Evolutionary conservation across 192 early-diverging fungal genomes (phyloP), one percentile per base, ranked within the genome.

Genomic region (Linnemannia elongata): DNA sequence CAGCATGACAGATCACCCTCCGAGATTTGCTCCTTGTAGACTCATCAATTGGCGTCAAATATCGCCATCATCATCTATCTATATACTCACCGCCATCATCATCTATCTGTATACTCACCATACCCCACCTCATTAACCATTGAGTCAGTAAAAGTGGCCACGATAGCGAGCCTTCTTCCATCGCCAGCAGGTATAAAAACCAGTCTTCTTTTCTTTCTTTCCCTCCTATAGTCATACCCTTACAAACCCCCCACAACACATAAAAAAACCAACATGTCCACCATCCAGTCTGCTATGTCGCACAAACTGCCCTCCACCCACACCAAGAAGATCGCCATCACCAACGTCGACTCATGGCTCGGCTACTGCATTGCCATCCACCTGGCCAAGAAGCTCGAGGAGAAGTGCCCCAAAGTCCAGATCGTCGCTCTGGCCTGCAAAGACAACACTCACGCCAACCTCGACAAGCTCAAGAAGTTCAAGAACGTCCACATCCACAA

Each of bases 401-500:
- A 75, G 60, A 60, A 74, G 60, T 75, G 76, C 63, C 54, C 74
- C 47, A 72, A 77, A 0, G 82, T 78, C 18, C 39, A 78, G 27
- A 41, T 83, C 18, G 47, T 78, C 47, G 73, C 72, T 30, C 27
- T 83, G 69, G 71, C 71, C 76, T 72, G 72, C 76, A 83, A 69
- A 49, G 74, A 57, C 15, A 44, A 74, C 38, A 66, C 27, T 30
- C 60, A 66, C 60, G 76, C 78, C 41, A 76, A 83, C 30, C 76
- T 83, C 52, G 82, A 83, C 18, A 72, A 49, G 27, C 82, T 83
- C 47, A 74, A 70, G 47, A 78, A 75, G 36, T 52, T 68, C 71
- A 83, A 78, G 76, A 83, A 83, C 38, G 82, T 83, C 69, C 52
- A 55, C n/a, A 57, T 83, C 44, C 24, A 55, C 4, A 30, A 78